phyloP scores from a whole-genome alignment of 352 stramenopile species.

The Blastocystis sp. region DNA sequence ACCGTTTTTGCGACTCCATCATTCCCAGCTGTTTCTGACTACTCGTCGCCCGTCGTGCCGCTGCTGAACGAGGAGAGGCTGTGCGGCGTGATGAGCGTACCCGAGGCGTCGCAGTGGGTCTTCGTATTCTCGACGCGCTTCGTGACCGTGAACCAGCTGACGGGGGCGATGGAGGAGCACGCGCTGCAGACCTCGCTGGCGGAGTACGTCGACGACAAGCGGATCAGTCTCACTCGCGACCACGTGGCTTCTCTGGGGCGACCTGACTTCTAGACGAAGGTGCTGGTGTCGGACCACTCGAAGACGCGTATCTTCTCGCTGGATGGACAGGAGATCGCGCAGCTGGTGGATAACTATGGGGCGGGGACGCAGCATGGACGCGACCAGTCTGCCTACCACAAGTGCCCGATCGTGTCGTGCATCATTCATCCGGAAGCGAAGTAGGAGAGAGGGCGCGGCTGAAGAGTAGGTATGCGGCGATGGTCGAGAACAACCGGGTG shows the following conservation, averaged over 20 bases:
- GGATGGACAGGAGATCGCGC: not conserved
- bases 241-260: not conserved
- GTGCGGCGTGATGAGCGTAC: not conserved
- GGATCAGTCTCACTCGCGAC: not conserved
- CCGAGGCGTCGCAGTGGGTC: not conserved
- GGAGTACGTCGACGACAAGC: not conserved
- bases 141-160: not conserved
- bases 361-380: not conserved
- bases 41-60: not conserved
- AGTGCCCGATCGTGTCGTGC: not conserved
- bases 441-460: not conserved
- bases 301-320: not conserved
- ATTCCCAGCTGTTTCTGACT: not conserved
- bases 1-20: not conserved
- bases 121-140: not conserved
- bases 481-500: slow-evolving; percentile 50
- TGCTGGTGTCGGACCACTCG: slow-evolving; percentile 4
- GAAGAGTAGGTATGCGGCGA: slow-evolving; percentile 13
- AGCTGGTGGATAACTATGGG: slow-evolving; percentile 34
- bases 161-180: not conserved
- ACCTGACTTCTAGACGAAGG: not conserved
- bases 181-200: not conserved
- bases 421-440: slow-evolving; percentile 41
- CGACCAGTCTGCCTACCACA: slow-evolving; percentile 15
- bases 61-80: not conserved